Base-by-base conservation (phyloP, 192 early-diverging fungal species). In the Backusella psychrophila region DNA sequence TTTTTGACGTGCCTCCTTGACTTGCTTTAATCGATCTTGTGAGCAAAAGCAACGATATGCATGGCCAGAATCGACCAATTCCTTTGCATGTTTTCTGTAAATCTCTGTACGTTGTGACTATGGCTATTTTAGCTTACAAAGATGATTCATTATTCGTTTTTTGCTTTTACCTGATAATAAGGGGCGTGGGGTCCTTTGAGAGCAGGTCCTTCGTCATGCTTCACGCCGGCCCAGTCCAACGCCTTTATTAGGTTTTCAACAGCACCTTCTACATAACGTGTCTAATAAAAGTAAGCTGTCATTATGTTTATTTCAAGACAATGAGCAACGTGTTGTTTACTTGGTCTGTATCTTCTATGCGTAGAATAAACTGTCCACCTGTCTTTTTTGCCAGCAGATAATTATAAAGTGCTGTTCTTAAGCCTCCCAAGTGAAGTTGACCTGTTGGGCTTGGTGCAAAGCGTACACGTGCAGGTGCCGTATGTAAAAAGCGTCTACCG, bases 361-460 rank as follows among this genome's bases (percentile, higher is more conserved):
- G 89, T 71, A 98, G 78, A 67, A 97, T 85, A 84, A 96, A 96
- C 26, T 78, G 70, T 7, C 95, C 95, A 23, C 90, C 88, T 8
- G 87, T 85, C 56, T 92, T 85, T n/a, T 88, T 86, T 2, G 97
- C 91, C 17, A 96, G 79, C 36, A 97, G 83, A 74, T 92, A 96
- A 86, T 97, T 97, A 81, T 93, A 98, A 68, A 98, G 88, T 11
- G 95, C 95, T 3, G 97, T 98, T 33, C 97, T 89, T 59, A 98
- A 86, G 11, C 95, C 95, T 34, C 97, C 97, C 36, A 98, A 89
- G 76, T 98, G 97, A 67, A 98, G 87, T 76, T 92, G 88, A 15
- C 97, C 97, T 4, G 97, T 97, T 6, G 97, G 97, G 56, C 94
- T 95, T 6, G 97, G 97, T 19, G 97, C 97, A 78, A 98, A 98